Conservation (phyloP, 192 early-diverging fungal species). For the Backusella sp. region DNA sequence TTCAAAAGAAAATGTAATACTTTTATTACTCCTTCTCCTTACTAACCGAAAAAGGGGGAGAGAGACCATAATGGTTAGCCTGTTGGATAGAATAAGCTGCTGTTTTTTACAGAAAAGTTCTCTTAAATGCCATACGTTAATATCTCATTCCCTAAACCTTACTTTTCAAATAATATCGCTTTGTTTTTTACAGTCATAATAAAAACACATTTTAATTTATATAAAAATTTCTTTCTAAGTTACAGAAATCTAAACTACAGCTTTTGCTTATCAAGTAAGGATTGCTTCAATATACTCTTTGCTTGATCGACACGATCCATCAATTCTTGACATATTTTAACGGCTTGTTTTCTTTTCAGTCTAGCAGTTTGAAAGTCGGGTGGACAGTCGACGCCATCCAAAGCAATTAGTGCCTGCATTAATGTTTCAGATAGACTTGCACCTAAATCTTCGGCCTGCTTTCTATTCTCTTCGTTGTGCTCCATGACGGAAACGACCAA, state of each 20-base stretch:
- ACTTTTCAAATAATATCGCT: background rate
- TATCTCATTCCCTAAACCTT: background rate
- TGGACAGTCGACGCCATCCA: constrained; percentile 73
- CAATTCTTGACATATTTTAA: constrained; percentile 67
- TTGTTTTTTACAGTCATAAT: background rate
- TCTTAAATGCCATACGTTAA: background rate
- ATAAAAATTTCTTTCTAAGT: background rate
- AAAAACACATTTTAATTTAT: background rate
- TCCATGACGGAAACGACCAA: constrained; percentile 14
- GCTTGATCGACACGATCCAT: constrained; percentile 76
- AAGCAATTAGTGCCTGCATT: constrained; percentile 72
- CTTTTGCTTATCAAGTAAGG: background rate
- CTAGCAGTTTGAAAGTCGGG: constrained; percentile 71
- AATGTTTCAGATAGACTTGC: constrained; percentile 68
- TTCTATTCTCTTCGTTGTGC: constrained; percentile 44
- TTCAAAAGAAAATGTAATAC: background rate
- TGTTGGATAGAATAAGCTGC: background rate
- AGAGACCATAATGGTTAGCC: background rate
- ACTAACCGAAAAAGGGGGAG: background rate
- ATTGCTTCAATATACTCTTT: constrained; percentile 36
- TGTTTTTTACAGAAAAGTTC: background rate
- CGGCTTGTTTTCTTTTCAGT: constrained; percentile 68
- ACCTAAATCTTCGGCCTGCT: constrained; percentile 67
- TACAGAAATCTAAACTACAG: background rate
- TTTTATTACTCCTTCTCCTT: background rate